Percentiles rank a stretch among this genome's conserved stretches.
Evolutionary conservation across 1,284 basidiomycete genomes (phyloP).

Genomic region (Sanghuangporus sanghuang): DNA sequence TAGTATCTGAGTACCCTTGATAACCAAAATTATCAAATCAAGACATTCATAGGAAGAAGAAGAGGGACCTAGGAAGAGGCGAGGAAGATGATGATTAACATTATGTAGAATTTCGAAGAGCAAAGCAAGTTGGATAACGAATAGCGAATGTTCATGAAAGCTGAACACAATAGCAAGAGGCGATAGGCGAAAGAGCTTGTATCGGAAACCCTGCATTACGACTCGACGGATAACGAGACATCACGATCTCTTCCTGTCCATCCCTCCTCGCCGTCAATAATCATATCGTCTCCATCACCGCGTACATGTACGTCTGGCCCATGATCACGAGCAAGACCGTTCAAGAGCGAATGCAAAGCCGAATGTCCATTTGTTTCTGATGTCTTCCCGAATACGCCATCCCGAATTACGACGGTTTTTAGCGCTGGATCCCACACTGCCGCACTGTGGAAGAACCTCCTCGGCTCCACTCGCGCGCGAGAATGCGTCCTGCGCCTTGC

Average conservation of each 20-base stretch:
- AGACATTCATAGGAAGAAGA: not conserved
- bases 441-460: conserved; percentile 52
- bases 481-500: conserved; percentile 8
- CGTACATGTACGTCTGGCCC: not conserved
- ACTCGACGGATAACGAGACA: conserved; percentile 10
- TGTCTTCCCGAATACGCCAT: not conserved
- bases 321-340: not conserved
- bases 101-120: no score
- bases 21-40: not conserved
- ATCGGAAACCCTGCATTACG: not conserved
- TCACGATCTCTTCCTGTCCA: conserved; percentile 5
- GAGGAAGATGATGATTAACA: not conserved
- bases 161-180: not conserved
- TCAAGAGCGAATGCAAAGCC: not conserved
- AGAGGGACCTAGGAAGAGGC: not conserved
- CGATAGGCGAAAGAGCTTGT: not conserved
- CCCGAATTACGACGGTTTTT: conserved; percentile 14
- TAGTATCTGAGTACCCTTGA: no score
- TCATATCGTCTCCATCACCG: not conserved
- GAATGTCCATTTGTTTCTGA: not conserved
- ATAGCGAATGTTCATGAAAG: not conserved
- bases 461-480: conserved; percentile 23
- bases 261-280: conserved; percentile 4
- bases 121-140: not conserved
- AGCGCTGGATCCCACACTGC: conserved; percentile 34